Conservation (phyloP, 2,329 filamentous ascomycete genomes). For the Alternaria novae-zelandiae region DNA sequence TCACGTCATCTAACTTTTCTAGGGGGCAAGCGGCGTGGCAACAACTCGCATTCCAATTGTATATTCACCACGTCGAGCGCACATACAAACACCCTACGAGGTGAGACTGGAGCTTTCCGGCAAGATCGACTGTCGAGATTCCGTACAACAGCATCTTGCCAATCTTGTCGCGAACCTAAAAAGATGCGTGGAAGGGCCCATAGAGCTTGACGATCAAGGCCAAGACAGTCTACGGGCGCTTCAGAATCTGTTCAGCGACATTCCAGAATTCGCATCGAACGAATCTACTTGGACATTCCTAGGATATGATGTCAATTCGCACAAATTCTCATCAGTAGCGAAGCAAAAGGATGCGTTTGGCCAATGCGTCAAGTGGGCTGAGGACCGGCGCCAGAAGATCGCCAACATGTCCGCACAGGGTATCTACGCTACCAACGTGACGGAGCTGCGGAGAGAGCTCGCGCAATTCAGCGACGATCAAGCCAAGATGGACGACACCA, state of each 20-base stretch:
- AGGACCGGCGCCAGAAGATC: not conserved
- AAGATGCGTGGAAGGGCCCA: not conserved
- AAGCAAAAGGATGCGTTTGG: not conserved
- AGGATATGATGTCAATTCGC: not conserved
- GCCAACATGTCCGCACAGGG: not conserved
- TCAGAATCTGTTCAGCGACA: not conserved
- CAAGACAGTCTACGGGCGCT: not conserved
- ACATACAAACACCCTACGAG: not conserved
- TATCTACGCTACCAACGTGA: not conserved
- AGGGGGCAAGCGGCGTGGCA: not conserved
- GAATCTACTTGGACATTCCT: not conserved
- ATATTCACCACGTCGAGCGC: not conserved
- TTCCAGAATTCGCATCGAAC: not conserved
- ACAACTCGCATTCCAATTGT: not conserved
- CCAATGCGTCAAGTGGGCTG: not conserved
- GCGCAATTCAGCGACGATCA: not conserved
- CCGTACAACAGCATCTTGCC: not conserved
- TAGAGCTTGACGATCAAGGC: not conserved
- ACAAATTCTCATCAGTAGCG: not conserved
- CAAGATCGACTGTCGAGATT: not conserved
- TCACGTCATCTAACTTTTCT: not conserved
- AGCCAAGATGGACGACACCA: not conserved
- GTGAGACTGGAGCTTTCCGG: not conserved
- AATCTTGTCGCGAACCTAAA: not conserved
- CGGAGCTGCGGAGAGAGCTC: not conserved